A percentile compares a stretch with the other conserved stretches of the same genome.
Evolutionary conservation across 164 flowering plant species (phyloP).

Genomic region (Magnolia sinica): DNA sequence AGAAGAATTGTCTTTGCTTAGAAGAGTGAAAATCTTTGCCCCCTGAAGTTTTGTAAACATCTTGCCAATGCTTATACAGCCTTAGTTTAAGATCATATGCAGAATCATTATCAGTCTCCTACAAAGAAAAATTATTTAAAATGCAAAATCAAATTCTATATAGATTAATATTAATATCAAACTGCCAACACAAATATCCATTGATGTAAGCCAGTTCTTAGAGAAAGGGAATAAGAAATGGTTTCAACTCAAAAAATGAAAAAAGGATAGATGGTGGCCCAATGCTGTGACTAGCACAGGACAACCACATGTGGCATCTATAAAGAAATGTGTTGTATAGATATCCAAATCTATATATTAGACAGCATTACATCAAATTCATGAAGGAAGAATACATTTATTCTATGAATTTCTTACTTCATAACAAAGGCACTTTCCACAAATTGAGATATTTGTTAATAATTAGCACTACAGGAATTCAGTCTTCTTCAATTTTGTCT

Average conservation of each 20-base stretch:
- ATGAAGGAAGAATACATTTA: background rate
- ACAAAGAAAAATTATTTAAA: constrained; percentile 1
- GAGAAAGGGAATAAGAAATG: background rate
- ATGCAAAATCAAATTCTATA: background rate
- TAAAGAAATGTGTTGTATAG: background rate
- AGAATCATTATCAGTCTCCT: constrained; percentile 26
- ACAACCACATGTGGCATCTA: background rate
- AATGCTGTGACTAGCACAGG: no score
- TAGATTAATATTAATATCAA: background rate
- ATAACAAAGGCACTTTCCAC: background rate
- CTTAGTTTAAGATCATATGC: constrained; percentile 42
- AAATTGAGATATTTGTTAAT: background rate
- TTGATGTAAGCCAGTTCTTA: background rate
- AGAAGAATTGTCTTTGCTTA: constrained; percentile 56
- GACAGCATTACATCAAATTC: background rate
- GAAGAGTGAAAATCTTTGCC: constrained; percentile 65
- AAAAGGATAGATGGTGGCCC: background rate
- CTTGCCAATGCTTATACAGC: constrained; percentile 69
- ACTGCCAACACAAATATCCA: background rate
- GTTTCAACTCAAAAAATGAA: background rate
- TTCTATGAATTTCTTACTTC: background rate
- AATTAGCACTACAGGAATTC: background rate
- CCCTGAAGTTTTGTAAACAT: constrained; percentile 45
- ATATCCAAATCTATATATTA: background rate
- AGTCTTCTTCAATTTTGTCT: background rate